Evolutionary conservation across 441 rosid genomes (phyloP), one percentile per base, ranked within the genome.

Genomic region (Viola pubescens): DNA sequence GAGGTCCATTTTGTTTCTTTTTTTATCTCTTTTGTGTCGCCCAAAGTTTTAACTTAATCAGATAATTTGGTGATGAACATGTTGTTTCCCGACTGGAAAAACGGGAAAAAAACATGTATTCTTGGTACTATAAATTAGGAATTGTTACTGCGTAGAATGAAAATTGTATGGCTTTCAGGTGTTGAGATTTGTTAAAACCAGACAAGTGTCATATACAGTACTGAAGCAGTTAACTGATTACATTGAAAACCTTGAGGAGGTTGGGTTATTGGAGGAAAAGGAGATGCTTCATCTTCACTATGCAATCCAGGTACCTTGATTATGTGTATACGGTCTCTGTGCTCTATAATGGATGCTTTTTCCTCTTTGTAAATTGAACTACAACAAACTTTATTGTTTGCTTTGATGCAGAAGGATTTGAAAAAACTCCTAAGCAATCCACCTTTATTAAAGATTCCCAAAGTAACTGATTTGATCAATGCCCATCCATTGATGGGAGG

Each of bases 281-380:
- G 96, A 94, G 73, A 83, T 85, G 81, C 80, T 79, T 73, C 97
- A 89, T 79, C 98, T 87, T 77, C 91, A 79, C 42, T 89, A 94
- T 69, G 79, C 73, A 60, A 85, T 94, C 60, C 96, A 88, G 89
- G 98, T 89, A 81, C 11, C 53, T 63, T 45, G 44, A 51, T 19
- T 58, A 42, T 16, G n/a, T n/a, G n/a, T n/a, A n/a, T n/a, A n/a
- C n/a, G n/a, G n/a, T n/a, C n/a, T 43, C 41, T 13, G 16, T 60
- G 34, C 46, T 37, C 34, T 16, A 50, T 44, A 9, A 52, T 19
- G 58, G 47, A 37, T 49, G 11, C 13, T 56, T 49, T 59, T 4
- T 3, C 13, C 19, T 39, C 10, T 26, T 19, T 9, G 38, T 11
- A 37, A 39, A n/a, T 14, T 43, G 13, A 4, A 9, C 45, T 53